phyloP scores from a whole-genome alignment of 768 basidiomycete genomes.

The Amanita thiersii region DNA sequence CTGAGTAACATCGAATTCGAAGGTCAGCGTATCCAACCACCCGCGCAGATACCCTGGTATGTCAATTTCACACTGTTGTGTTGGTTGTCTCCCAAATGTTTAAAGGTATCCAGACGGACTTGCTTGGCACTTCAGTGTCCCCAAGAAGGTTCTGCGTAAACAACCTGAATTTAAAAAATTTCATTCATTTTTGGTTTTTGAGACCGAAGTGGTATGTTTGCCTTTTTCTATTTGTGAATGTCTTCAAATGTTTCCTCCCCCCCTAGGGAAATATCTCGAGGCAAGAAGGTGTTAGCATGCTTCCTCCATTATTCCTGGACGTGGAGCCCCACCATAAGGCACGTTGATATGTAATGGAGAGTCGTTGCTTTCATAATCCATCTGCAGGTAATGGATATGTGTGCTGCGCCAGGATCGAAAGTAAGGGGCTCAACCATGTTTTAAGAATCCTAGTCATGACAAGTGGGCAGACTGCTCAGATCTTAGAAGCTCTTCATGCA shows the following conservation, averaged over 20 bases:
- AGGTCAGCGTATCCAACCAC: slow-evolving; percentile 66
- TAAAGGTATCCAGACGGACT: slow-evolving; percentile 89
- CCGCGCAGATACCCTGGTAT: slow-evolving; percentile 81
- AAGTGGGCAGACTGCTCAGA: slow-evolving; percentile 74
- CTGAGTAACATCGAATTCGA: slow-evolving; percentile 71
- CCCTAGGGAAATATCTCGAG: slow-evolving; percentile 96
- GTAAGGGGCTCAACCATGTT: slow-evolving; percentile 25
- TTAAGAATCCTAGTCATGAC: not conserved
- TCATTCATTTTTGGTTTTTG: slow-evolving; percentile 93
- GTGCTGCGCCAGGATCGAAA: slow-evolving; percentile 97
- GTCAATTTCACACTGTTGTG: slow-evolving; percentile 10
- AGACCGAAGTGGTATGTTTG: slow-evolving; percentile 82
- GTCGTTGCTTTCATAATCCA: not conserved
- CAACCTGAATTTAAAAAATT: slow-evolving; percentile 89
- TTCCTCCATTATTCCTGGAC: slow-evolving; percentile 93
- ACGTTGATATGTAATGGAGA: slow-evolving; percentile 14
- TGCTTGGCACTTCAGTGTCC: slow-evolving; percentile 93
- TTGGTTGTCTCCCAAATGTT: slow-evolving; percentile 7
- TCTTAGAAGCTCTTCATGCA: slow-evolving; percentile 91
- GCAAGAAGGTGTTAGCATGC: slow-evolving; percentile 98
- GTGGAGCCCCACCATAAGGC: slow-evolving; percentile 89
- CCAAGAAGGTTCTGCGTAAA: slow-evolving; percentile 83
- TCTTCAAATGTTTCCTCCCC: too few species aligned
- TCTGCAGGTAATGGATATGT: slow-evolving; percentile 85
- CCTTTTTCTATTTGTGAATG: too few species aligned